Evolutionary conservation across 306 rosid genomes (phyloP), one percentile per base, ranked within the genome.

Genomic region (Vigna reflexopilosa): DNA sequence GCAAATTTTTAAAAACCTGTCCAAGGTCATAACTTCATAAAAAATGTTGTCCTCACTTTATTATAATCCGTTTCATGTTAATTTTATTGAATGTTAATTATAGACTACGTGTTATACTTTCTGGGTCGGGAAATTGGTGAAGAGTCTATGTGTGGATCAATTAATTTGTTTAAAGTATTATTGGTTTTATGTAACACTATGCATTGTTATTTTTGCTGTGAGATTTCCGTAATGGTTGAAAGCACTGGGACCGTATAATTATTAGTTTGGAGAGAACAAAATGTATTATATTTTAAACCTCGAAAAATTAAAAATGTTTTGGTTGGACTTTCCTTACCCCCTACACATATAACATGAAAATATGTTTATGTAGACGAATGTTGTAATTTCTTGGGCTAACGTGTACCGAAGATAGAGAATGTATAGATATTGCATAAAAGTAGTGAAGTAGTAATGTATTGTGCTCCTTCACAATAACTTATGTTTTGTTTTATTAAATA

Each of bases 1-100:
- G 99, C 77, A 90, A 86, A 87, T 71, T 17, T 87, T 77, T 65
- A 12, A 56, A 55, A 30, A 0, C 57, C 16, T 72, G 56, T 79
- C 48, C 38, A 11, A 0, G 19, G 38, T 22, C 3, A 32, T 42
- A 1, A 12, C 47, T 42, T 42, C 10, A 42, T 42, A 2, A 42
- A 42, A 34, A 42, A 42, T 42, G 47, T 42, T 42, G 47, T 42
- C 13, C 13, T 32, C 16, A 26, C 68, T 49, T 36, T 57, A 58
- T 36, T 11, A n/a, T 75, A 49, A 20, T 34, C 54, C 68, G 6
- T 51, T 62, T 14, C 74, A 2, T 24, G 48, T 6, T 74, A 34
- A 40, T 32, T 36, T 28, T 82, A 47, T 64, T 76, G 55, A 76
- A 26, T 69, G 61, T 70, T 40, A 12, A 69, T 26, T 14, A 1